Conservation (phyloP, 192 early-diverging fungal species). For the Spizellomyces sp. region DNA sequence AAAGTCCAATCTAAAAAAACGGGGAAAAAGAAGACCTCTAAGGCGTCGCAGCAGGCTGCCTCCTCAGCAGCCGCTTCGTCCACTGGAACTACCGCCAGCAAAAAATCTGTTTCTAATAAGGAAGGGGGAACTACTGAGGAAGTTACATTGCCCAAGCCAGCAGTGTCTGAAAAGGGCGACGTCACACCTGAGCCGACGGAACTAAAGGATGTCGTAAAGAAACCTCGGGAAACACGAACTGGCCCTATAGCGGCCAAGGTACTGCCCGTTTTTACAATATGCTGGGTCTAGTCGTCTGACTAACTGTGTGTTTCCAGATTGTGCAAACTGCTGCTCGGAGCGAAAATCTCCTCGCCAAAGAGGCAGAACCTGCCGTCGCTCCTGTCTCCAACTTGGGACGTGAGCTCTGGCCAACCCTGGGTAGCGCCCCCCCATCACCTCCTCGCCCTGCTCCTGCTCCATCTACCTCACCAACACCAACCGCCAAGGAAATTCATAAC, state of each 20-base stretch:
- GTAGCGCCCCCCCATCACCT: slow-evolving; percentile 6
- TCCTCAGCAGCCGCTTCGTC: background rate
- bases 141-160: background rate
- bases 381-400: slow-evolving; percentile 6
- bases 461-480: background rate
- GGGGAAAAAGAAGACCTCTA: slow-evolving; percentile 20
- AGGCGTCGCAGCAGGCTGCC: background rate
- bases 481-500: background rate
- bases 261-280: background rate
- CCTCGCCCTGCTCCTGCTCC: background rate
- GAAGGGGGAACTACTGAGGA: background rate
- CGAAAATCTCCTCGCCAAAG: slow-evolving; percentile 35
- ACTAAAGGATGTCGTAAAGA: background rate
- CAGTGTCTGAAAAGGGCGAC: background rate
- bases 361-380: slow-evolving; percentile 1
- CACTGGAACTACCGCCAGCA: background rate
- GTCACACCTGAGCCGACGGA: slow-evolving; percentile 6
- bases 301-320: slow-evolving; percentile 14
- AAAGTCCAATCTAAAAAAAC: slow-evolving; percentile 38
- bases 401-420: slow-evolving; percentile 37
- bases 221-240: background rate
- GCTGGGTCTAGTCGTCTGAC: background rate
- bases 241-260: slow-evolving; percentile 24
- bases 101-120: background rate
- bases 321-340: slow-evolving; percentile 38